Evolutionary conservation across 1,284 basidiomycete species (phyloP), one percentile per base, ranked within the genome.

Genomic region (Cutaneotrichosporon sp.): DNA sequence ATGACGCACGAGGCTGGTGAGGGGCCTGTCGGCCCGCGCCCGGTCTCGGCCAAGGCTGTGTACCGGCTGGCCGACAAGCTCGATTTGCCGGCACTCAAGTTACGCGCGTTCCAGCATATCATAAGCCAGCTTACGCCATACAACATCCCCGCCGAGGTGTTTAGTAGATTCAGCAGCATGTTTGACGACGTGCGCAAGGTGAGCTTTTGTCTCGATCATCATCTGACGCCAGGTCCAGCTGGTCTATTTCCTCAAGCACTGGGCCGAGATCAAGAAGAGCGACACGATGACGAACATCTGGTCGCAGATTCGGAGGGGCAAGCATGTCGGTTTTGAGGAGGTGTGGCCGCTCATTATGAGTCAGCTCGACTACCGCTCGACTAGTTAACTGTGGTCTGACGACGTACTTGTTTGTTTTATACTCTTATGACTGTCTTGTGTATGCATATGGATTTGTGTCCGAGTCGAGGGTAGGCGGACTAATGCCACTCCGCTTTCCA

Each of bases 31-130:
- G 53, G 32, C 22, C 89, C 90, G 0, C 82, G 84, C n/a, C 91
- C 91, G 0, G 91, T 90, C 71, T 91, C 89, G 26, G 90, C 92
- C 11, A 94, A 94, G 80, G 89, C 91, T 3, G 87, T 89, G n/a
- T 94, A 92, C 76, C 83, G 90, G 49, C 83, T 93, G n/a, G 90
- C 91, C 3, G 91, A 92, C 89, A 89, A 80, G 66, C 72, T 81
- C 36, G 78, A 78, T 56, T 62, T 81, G 11, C 76, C 72, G 1
- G 68, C 77, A 4, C 68, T 81, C 50, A 76, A 77, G 60, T 68
- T 80, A 11, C 69, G 80, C 46, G 77, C 71, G 10, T 79, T 72
- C 65, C 73, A 89, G 85, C 89, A 93, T 77, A 92, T 95, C 52
- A 82, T 87, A 66, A 87, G 86, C 65, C 88, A 87, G 2, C 83